A percentile compares a stretch with the other conserved stretches of the same genome.
Conservation (phyloP, 495 filamentous ascomycete genomes). For the Neurospora sublineolata region DNA sequence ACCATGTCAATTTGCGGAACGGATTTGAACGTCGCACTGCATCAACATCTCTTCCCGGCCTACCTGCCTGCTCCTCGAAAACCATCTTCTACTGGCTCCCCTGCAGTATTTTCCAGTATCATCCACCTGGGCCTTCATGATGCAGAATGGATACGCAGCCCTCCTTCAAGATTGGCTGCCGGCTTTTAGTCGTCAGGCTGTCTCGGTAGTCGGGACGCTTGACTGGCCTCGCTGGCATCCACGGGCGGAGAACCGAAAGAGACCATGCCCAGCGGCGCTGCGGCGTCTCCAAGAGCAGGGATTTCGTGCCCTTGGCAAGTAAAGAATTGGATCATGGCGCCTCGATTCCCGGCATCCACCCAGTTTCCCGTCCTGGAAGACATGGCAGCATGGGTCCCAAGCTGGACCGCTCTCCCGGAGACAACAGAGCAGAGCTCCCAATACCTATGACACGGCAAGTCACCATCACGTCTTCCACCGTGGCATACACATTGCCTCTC, state of each 20-base stretch:
- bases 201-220: not conserved
- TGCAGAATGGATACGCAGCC: not conserved
- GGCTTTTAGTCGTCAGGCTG: not conserved
- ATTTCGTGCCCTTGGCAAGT: not conserved
- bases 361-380: not conserved
- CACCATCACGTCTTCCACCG: not conserved
- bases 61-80: not conserved
- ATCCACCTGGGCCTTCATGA: not conserved
- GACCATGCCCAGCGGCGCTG: not conserved
- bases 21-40: not conserved
- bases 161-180: not conserved
- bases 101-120: not conserved
- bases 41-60: not conserved
- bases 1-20: not conserved
- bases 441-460: not conserved
- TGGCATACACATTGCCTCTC: not conserved
- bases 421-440: not conserved
- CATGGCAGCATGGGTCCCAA: not conserved
- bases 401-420: not conserved
- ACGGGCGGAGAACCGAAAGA: not conserved
- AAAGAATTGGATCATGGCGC: not conserved
- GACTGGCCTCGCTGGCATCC: not conserved
- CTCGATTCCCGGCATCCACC: not conserved
- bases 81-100: not conserved
- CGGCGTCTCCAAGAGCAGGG: not conserved